These are phyloP conservation scores for Metarhizium sp. DNA, from an alignment of 2,329 filamentous ascomycete species.

Conservation along the genomic window DNA sequence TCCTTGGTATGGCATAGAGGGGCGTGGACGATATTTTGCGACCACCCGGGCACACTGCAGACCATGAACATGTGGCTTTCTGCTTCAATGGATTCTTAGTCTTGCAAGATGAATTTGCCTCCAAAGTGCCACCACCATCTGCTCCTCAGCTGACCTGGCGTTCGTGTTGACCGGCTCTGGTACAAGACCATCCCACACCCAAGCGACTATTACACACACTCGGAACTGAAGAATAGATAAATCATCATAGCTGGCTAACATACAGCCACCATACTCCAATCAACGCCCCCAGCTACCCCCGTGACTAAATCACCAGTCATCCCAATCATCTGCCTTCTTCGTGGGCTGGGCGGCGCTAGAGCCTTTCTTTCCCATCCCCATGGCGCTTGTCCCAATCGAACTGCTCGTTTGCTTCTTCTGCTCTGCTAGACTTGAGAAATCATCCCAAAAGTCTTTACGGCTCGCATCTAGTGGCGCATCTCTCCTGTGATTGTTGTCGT, in stretches of 20 bases:
- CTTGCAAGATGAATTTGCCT: not conserved
- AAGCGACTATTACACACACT: not conserved
- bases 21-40: no score
- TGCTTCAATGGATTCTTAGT: no score
- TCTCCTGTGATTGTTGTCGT: slow-evolving; percentile 29
- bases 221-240: not conserved
- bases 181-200: not conserved
- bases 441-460: slow-evolving; percentile 87
- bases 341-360: slow-evolving; percentile 21
- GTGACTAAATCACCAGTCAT: slow-evolving; percentile 43
- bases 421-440: slow-evolving; percentile 65
- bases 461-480: slow-evolving; percentile 44
- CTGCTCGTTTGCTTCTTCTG: slow-evolving; percentile 35
- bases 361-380: slow-evolving; percentile 42
- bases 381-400: slow-evolving; percentile 50
- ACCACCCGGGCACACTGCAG: no score
- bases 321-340: slow-evolving; percentile 50
- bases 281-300: slow-evolving; percentile 14
- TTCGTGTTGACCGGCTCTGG: not conserved
- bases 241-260: not conserved
- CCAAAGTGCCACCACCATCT: not conserved
- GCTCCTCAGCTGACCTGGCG: not conserved
- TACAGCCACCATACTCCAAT: slow-evolving; percentile 8
- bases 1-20: no score
- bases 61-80: no score